Percentiles rank a stretch among this genome's conserved stretches.
Evolutionary conservation across 257 asterid species (phyloP).

Genomic region (Solanum peruvianum): DNA sequence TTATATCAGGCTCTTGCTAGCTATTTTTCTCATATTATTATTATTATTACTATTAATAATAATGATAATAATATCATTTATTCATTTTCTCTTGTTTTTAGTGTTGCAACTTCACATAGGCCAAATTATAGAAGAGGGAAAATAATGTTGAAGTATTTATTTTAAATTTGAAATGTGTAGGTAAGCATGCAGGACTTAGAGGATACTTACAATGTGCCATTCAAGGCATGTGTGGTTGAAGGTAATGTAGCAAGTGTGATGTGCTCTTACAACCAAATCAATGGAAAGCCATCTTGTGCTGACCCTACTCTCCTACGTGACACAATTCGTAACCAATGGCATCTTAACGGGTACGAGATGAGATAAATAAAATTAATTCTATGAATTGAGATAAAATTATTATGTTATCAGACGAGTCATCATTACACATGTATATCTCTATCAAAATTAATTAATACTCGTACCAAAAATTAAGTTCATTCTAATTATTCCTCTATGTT

Average conservation of each 20-base stretch:
- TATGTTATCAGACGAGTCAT: not conserved
- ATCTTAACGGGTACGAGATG: constrained; percentile 43
- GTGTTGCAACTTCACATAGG: not conserved
- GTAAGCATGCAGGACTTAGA: constrained; percentile 83
- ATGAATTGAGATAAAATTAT: too few species aligned
- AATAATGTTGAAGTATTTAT: not conserved
- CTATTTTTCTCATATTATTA: too few species aligned
- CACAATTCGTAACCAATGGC: constrained; percentile 78
- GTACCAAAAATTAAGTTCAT: not conserved
- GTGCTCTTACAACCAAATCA: constrained; percentile 94
- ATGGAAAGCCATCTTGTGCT: constrained; percentile 93
- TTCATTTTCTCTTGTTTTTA: not conserved
- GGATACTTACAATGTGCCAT: constrained; percentile 90
- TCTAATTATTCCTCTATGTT: not conserved
- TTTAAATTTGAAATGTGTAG: constrained; percentile 14
- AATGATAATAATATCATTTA: too few species aligned
- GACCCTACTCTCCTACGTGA: constrained; percentile 66
- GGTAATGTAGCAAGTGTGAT: constrained; percentile 89
- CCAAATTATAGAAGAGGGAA: not conserved
- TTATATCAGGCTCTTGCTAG: too few species aligned
- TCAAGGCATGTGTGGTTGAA: constrained; percentile 76
- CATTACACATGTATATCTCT: not conserved
- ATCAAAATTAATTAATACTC: not conserved
- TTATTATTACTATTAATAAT: too few species aligned
- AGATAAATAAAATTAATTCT: too few species aligned